Evolutionary conservation across 768 basidiomycete genomes (phyloP), one percentile per base, ranked within the genome.

Genomic region (Tylopilus vinaceipallidus): DNA sequence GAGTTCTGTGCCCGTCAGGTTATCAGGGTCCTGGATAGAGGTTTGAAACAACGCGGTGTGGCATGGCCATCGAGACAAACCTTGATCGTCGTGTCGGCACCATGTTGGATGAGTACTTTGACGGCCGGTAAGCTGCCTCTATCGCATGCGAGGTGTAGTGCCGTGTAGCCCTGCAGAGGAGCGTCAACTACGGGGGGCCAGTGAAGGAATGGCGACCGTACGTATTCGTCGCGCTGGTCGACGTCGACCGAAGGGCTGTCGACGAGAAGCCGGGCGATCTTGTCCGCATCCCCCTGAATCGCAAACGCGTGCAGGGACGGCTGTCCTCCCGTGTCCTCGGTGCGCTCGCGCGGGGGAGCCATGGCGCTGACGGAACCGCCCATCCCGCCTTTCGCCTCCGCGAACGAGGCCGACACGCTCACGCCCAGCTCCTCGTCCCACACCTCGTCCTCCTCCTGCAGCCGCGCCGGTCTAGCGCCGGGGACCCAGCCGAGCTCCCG

Each of bases 141-240:
- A 66, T 97, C 94, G 23, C 84, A 81, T 5, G 94, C 93, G 0
- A 95, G 75, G 59, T 97, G 94, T 17, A 97, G 69, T 8, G 93
- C 78, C 0, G 92, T 90, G 64, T 92, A 93, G 30, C 91, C 93
- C 94, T 97, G 59, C 17, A 40, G 43, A 47, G 13, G 26, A 33
- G 29, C 11, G 45, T 52, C 42, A 50, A 45, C 37, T 47, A 17
- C 45, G 42, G 47, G 33, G 35, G 23, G 37, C n/a, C 24, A 16
- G 38, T 16, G 14, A 53, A 20, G 13, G 20, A 19, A 32, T n/a
- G 16, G 19, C n/a, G 13, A 24, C 70, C 85, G 66, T 66, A 94
- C 93, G 73, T 79, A 88, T 72, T 86, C 82, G 52, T 95, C 91
- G 32, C 69, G 64, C 32, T 68, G 72, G 65, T 95, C 75, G 45